These are phyloP conservation scores for Penicillium maclennaniae DNA, from an alignment of 495 filamentous ascomycete species.

Conservation along the genomic window DNA sequence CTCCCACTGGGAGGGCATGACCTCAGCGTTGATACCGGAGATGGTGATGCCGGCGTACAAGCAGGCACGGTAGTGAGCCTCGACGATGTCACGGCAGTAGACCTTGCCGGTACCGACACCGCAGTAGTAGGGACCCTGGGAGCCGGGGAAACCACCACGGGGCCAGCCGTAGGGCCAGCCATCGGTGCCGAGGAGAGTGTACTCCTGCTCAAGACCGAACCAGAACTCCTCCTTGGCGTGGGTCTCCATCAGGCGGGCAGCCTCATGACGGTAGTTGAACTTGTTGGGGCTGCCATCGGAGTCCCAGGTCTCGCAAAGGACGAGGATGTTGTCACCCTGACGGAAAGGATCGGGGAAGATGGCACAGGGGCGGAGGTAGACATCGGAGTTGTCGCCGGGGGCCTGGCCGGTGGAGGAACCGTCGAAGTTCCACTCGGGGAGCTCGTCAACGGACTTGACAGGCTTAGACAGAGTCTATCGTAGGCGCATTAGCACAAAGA, in stretches of 20 bases:
- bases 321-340: conserved; percentile 77
- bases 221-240: conserved; percentile 81
- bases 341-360: conserved; percentile 95
- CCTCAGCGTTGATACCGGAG: conserved; percentile 98
- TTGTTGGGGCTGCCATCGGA: conserved; percentile 95
- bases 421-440: conserved; percentile 99
- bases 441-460: conserved; percentile 64
- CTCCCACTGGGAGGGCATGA: conserved; percentile 98
- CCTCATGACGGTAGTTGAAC: conserved; percentile 95
- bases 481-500: conserved; percentile 8
- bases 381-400: conserved; percentile 93
- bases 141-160: conserved; percentile 90
- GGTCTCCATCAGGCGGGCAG: conserved; percentile 81
- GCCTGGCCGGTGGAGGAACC: conserved; percentile 94
- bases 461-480: conserved; percentile 72
- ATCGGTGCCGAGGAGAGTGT: conserved; percentile 83
- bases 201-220: conserved; percentile 99
- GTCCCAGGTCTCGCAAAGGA: conserved; percentile 95
- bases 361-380: conserved; percentile 91
- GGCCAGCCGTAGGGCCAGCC: conserved; percentile 94
- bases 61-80: conserved; percentile 98
- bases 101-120: conserved; percentile 97
- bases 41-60: conserved; percentile 88
- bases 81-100: conserved; percentile 96
- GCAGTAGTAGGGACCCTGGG: conserved; percentile 98